Conservation (phyloP, 2,329 filamentous ascomycete species). For the Claviceps cyperi region DNA sequence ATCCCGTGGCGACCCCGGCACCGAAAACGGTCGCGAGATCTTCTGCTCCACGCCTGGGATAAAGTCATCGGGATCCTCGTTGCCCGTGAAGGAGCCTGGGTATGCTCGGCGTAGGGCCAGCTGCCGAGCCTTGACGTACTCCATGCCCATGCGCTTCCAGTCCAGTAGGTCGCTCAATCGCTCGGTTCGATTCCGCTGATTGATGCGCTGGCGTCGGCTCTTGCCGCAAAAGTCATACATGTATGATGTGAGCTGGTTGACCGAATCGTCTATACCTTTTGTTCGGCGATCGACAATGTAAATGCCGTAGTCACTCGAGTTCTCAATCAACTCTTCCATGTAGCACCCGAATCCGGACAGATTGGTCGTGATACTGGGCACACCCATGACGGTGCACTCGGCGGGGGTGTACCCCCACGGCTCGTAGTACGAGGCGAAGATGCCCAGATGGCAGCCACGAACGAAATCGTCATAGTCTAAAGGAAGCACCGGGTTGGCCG, state of each 20-base stretch:
- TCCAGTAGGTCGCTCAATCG: conserved; percentile 86
- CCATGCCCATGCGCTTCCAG: conserved; percentile 99
- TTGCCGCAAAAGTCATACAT: conserved; percentile 94
- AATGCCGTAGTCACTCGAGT: conserved; percentile 94
- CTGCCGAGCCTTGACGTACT: conserved; percentile 96
- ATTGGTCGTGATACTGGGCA: conserved; percentile 96
- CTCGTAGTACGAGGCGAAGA: conserved; percentile 97
- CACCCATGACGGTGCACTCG: conserved; percentile 97
- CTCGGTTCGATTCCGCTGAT: conserved; percentile 94
- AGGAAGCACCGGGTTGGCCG: conserved; percentile 84
- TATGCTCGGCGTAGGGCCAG: conserved; percentile 84
- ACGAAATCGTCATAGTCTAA: conserved; percentile 98
- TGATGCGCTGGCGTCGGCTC: conserved; percentile 92
- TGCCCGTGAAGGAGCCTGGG: conserved; percentile 66
- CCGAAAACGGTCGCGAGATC: conserved; percentile 85
- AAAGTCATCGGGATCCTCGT: conserved; percentile 75
- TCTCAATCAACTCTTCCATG: conserved; percentile 98
- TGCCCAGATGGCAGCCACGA: conserved; percentile 84
- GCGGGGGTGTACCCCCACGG: conserved; percentile 98
- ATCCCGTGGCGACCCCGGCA: conserved; percentile 83
- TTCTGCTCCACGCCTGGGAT: conserved; percentile 89
- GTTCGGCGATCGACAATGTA: conserved; percentile 94
- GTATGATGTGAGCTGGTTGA: conserved; percentile 74
- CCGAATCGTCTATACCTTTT: conserved; percentile 94
- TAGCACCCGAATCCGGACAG: conserved; percentile 96